Evolutionary conservation across 2,329 filamentous ascomycete species (phyloP).

Genomic region (Fulvia fulva): DNA sequence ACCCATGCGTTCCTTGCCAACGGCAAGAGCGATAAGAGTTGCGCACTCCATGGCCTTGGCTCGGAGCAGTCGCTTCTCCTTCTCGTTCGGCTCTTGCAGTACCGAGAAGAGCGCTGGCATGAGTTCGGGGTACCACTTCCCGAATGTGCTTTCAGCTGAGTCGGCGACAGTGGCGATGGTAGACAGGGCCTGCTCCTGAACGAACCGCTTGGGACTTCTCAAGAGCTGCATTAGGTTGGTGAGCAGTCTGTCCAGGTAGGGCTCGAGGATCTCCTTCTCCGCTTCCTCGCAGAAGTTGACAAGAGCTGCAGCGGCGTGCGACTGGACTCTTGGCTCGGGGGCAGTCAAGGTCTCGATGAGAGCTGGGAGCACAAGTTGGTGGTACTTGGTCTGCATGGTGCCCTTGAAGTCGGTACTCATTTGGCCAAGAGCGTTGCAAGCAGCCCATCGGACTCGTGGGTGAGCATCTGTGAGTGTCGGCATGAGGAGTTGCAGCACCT

Average conservation of each 20-base stretch:
- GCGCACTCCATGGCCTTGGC: slow-evolving; percentile 99
- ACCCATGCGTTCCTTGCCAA: slow-evolving; percentile 88
- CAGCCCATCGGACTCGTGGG: slow-evolving; percentile 92
- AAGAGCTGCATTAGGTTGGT: slow-evolving; percentile 81
- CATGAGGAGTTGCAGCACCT: slow-evolving; percentile 91
- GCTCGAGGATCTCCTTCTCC: slow-evolving; percentile 84
- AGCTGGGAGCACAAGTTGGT: slow-evolving; percentile 77
- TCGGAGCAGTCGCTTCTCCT: slow-evolving; percentile 83
- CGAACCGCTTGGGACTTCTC: slow-evolving; percentile 88
- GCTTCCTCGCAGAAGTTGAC: slow-evolving; percentile 99
- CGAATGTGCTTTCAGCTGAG: slow-evolving; percentile 90
- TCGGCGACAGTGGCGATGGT: slow-evolving; percentile 99
- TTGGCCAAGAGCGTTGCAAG: slow-evolving; percentile 96
- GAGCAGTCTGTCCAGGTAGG: slow-evolving; percentile 85
- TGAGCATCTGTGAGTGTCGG: slow-evolving; percentile 86
- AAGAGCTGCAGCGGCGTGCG: slow-evolving; percentile 92
- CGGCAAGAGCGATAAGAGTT: slow-evolving; percentile 89
- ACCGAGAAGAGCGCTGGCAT: slow-evolving; percentile 95
- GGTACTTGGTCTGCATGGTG: slow-evolving; percentile 96
- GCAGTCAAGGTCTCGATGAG: slow-evolving; percentile 91
- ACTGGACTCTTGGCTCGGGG: slow-evolving; percentile 88
- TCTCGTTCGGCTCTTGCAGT: slow-evolving; percentile 82
- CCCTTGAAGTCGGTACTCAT: slow-evolving; percentile 99
- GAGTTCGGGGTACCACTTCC: slow-evolving; percentile 89
- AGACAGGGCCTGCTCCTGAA: slow-evolving; percentile 94